These are phyloP conservation scores for Globisporangium iwayamae DNA, from an alignment of 352 stramenopile genomes.

Conservation along the genomic window DNA sequence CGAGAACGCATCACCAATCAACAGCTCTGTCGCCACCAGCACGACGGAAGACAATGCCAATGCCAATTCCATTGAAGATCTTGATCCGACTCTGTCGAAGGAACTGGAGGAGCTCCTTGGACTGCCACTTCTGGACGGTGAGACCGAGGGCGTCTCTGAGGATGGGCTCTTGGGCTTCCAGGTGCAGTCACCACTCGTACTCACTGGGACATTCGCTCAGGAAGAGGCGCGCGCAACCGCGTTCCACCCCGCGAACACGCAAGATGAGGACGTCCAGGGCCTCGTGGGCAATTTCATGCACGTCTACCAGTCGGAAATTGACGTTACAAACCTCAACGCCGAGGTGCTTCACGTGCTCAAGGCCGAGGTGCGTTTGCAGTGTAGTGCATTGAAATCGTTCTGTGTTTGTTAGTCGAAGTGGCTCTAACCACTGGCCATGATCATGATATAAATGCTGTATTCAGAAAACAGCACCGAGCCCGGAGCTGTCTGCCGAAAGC, in stretches of 20 bases:
- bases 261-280: slow-evolving; percentile 25
- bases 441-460: neutral
- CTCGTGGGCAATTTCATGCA: slow-evolving; percentile 49
- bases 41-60: neutral
- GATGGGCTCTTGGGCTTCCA: neutral
- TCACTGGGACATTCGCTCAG: neutral
- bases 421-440: too few relatives aligned
- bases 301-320: slow-evolving; percentile 47
- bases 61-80: neutral
- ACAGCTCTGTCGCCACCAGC: neutral
- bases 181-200: neutral
- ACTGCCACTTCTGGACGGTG: neutral
- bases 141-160: slow-evolving; percentile 1
- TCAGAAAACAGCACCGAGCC: slow-evolving; percentile 31
- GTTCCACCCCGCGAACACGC: slow-evolving; percentile 20
- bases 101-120: neutral
- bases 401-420: neutral
- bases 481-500: slow-evolving; percentile 41
- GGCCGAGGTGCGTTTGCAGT: slow-evolving; percentile 23
- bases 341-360: slow-evolving; percentile 47
- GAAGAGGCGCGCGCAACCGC: slow-evolving; percentile 4
- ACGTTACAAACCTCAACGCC: slow-evolving; percentile 35
- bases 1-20: slow-evolving; percentile 1
- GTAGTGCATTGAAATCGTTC: neutral
- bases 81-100: neutral